Evolutionary conservation across 176 grass and related monocot species (phyloP).

Genomic region (Bromus sterilis): DNA sequence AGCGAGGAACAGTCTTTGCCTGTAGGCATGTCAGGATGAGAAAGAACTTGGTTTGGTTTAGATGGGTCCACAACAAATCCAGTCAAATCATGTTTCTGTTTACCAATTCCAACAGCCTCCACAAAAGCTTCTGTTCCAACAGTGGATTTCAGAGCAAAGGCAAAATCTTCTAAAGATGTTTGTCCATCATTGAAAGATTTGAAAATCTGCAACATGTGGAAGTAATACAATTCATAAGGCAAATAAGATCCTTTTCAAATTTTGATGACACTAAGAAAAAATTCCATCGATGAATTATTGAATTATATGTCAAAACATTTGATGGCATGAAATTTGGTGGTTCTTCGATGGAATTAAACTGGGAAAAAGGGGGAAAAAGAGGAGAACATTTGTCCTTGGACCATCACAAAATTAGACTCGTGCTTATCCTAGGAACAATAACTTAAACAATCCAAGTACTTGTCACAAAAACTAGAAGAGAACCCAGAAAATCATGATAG

Average conservation of each 20-base stretch:
- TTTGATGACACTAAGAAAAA: neutral
- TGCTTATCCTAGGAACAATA: neutral
- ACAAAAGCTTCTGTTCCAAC: conserved; percentile 63
- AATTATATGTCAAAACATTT: neutral
- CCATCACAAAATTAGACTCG: neutral
- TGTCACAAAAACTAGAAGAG: neutral
- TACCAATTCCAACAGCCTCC: conserved; percentile 72
- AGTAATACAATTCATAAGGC: conserved; percentile 14
- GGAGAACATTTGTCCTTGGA: neutral
- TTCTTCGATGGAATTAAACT: conserved; percentile 20
- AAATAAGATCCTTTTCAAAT: conserved; percentile 1
- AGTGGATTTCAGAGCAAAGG: conserved; percentile 60
- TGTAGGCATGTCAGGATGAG: conserved; percentile 56
- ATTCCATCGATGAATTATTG: neutral
- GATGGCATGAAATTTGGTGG: neutral
- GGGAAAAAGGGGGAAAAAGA: neutral
- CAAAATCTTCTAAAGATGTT: conserved; percentile 61
- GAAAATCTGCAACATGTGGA: conserved; percentile 49
- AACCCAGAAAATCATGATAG: conserved; percentile 6
- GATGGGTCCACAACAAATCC: conserved; percentile 53
- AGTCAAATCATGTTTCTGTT: conserved; percentile 72
- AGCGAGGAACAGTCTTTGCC: conserved; percentile 92
- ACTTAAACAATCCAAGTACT: conserved; percentile 2
- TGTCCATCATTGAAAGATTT: conserved; percentile 55
- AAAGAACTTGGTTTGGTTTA: conserved; percentile 40